Base-by-base conservation (phyloP, 2,329 filamentous ascomycete species). In the Paracoccidioides brasiliensis region DNA sequence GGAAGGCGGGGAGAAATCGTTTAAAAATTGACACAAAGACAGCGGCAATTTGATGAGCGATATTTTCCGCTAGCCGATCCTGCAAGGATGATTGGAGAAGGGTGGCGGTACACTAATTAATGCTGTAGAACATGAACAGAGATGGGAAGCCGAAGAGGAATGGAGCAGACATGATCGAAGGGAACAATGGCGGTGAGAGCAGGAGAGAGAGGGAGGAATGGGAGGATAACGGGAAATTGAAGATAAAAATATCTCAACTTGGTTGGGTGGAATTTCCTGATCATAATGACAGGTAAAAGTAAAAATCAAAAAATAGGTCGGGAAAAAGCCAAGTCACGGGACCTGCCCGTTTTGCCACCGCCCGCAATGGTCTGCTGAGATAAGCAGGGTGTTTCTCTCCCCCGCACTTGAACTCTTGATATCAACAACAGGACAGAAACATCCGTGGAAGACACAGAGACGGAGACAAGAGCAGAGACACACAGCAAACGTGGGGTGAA, bases 41-140 rank as follows among this genome's bases (percentile, higher is more conserved):
- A 56, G 41, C 60, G 57, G 64, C 57, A 65, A 45, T 40, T 28
- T 38, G 32, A 38, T 22, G 14, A 32, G 2, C 40, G 33, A 45
- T 43, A 32, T 41, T 35, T 53, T 33, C 52, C 35, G 43, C 41
- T 35, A 53, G 32, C 41, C 30, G 51, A 32, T 46, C 10, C 44
- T 46, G 28, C 38, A 53, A 41, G 9, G 30, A 38, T 28, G 44
- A 30, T 38, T 50, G 42, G 32, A 54, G 43, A 22, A 52, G 44
- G 37, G n/a, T n/a, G 35, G 42, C 43, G 42, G 41, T 12, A 40
- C 30, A 9, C 52, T 51, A 51, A 28, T 40, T 54, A 40, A 53
- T 57, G 30, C 51, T 33, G 45, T 12, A 44, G 12, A 52, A 35
- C 15, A 56, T 37, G 12, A 42, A 52, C 12, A 22, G 2, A 22